A percentile compares a stretch with the other conserved stretches of the same genome.
Conservation (phyloP, 2,329 filamentous ascomycete genomes). For the Neofusicoccum umdonicola region DNA sequence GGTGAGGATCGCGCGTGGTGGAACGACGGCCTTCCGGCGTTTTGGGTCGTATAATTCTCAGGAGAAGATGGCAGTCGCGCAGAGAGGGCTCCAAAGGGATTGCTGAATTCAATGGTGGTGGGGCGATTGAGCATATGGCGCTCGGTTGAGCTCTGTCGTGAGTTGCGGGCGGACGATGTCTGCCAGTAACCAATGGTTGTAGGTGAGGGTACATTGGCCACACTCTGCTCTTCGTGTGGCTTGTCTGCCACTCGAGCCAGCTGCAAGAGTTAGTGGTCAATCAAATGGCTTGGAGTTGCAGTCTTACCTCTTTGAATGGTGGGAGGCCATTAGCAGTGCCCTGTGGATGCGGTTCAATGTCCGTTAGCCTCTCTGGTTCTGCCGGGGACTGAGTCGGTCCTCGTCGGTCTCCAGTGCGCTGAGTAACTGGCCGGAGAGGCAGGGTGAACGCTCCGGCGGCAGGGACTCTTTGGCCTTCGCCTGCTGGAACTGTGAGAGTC, state of each 20-base stretch:
- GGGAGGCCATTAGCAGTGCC: background rate
- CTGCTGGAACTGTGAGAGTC: no score
- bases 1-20: background rate
- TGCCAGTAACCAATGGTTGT: background rate
- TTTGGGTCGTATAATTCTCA: background rate
- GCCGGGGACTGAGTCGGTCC: background rate
- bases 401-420: background rate
- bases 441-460: no score
- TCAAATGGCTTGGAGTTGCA: no score
- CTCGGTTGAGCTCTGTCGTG: background rate
- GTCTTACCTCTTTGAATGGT: background rate
- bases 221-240: background rate
- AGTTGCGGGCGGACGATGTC: background rate
- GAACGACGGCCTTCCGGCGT: background rate
- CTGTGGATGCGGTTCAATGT: background rate
- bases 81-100: no score
- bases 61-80: constrained; percentile 21
- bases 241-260: background rate
- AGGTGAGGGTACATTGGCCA: background rate
- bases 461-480: no score
- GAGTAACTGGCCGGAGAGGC: no score
- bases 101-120: background rate
- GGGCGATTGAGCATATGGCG: background rate
- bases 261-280: background rate
- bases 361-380: background rate